phyloP scores from a whole-genome alignment of 148 eudicot species.

The Rhododendron vialii region DNA sequence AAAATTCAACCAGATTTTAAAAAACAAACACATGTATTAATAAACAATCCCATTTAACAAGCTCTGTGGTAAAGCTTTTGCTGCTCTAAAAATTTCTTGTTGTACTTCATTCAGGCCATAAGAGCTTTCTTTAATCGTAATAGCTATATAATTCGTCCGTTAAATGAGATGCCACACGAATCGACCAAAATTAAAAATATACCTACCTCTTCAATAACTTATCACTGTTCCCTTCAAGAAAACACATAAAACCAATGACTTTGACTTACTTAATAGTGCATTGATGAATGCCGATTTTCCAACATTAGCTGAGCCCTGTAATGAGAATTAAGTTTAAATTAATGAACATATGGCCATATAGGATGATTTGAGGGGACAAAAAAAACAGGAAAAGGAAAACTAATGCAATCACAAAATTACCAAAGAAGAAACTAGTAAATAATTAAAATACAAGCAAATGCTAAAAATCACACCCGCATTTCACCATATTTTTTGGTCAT shows the following conservation, averaged over 20 bases:
- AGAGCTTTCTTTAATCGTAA: not conserved
- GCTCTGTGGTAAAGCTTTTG: not conserved
- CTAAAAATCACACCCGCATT: not conserved
- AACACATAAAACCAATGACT: slow-evolving; percentile 5
- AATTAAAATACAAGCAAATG: not conserved
- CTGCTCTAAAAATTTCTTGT: not conserved
- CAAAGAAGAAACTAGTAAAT: slow-evolving; percentile 8
- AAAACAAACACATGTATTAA: not conserved
- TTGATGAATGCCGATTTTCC: slow-evolving; percentile 98
- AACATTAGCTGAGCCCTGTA: slow-evolving; percentile 94
- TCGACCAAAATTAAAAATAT: not conserved
- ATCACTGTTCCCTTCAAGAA: not conserved
- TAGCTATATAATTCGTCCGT: not conserved
- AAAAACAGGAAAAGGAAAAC: not conserved
- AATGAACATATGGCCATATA: not conserved
- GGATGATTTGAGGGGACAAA: not conserved
- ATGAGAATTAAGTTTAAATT: slow-evolving; percentile 12
- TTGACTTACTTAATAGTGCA: slow-evolving; percentile 74
- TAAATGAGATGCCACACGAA: not conserved
- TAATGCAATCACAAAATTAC: not conserved
- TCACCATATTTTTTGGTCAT: not conserved
- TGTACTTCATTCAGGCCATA: not conserved
- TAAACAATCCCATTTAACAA: not conserved
- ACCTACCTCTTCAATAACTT: not conserved
- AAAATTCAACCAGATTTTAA: not conserved